Base-by-base conservation (phyloP, 169 alveolate genomes). In the Plasmodium coatneyi region DNA sequence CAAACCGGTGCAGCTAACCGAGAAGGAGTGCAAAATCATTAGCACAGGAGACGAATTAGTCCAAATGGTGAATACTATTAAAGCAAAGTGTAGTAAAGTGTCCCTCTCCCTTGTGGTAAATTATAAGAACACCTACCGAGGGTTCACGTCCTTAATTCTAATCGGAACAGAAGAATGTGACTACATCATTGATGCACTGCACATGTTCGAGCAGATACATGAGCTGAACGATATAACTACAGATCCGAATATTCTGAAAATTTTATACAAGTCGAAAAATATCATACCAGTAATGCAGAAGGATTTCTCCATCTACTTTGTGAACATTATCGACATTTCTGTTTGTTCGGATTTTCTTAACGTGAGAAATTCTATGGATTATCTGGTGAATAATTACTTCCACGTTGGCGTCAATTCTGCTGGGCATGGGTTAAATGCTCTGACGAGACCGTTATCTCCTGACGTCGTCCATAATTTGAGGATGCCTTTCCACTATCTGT, bases 261-360 rank as follows among this genome's bases (percentile, higher is more conserved):
- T 99, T 10, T 94, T 98, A 34, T 99, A 99, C 95, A 99, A 99
- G 36, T 97, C 99, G 32, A 98, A 97, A 82, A 95, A 93, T 90
- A 99, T 98, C 93, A 94, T 98, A 36, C 80, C 96, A 70, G 98
- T 99, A 99, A 95, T 99, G 19, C 98, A 99, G 95, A 97, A 98
- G 92, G 99, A 99, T 96, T 98, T 99, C 92, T 98, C 99, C 25
- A 95, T 99, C 14, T 98, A 98, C 95, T 96, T 99, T 16, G 99
- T 98, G 7, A 98, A 98, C 95, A 84, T 98, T 97, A 98, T 99
- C 80, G 99, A 99, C 93, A 98, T 99, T 0, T 98, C 97, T 12
- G 94, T 96, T 86, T 99, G 99, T 39, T 98, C 99, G 1, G 97
- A 98, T 93, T 96, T 96, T 12, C 93, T 98, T 32, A 72, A 96